Conservation (phyloP, 106 monocot species). For the Iris macrosiphon region DNA sequence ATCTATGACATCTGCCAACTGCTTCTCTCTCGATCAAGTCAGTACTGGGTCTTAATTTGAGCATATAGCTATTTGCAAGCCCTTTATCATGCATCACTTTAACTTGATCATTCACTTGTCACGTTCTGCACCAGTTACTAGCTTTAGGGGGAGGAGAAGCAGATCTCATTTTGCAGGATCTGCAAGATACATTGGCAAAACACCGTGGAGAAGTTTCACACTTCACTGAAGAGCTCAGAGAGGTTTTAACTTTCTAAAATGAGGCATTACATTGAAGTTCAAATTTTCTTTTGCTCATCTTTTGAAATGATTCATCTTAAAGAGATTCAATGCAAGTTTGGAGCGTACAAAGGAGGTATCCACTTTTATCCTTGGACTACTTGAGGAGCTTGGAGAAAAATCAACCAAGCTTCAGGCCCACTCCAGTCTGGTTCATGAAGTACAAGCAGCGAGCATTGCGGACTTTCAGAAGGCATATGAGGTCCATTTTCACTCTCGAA, state of each 20-base stretch:
- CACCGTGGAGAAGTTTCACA: conserved; percentile 58
- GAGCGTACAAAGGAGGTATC: conserved; percentile 57
- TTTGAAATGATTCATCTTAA: conserved; percentile 1
- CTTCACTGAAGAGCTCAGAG: conserved; percentile 65
- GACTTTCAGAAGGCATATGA: conserved; percentile 78
- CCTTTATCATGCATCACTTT: background rate
- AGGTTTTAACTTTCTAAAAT: conserved; percentile 44
- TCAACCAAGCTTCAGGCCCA: conserved; percentile 39
- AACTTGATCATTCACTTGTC: background rate
- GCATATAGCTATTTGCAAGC: background rate
- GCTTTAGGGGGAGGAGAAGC: conserved; percentile 50
- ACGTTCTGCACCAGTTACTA: conserved; percentile 41
- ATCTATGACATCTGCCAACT: conserved; percentile 24
- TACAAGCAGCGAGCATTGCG: conserved; percentile 30
- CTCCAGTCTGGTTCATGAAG: conserved; percentile 37
- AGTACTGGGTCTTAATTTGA: conserved; percentile 1
- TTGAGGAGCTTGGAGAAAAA: conserved; percentile 48
- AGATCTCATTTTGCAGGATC: conserved; percentile 44
- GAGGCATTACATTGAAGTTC: too few species aligned
- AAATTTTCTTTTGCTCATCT: too few species aligned
- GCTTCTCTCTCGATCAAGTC: conserved; percentile 54
- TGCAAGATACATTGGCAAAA: conserved; percentile 48
- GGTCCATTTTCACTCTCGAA: conserved; percentile 22
- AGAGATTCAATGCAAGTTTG: conserved; percentile 53
- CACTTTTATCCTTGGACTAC: conserved; percentile 34